A percentile compares a stretch with the other conserved stretches of the same genome.
Evolutionary conservation across 805 yeast genomes (phyloP).

Genomic region (Saccharomycopsis fibuligera): DNA sequence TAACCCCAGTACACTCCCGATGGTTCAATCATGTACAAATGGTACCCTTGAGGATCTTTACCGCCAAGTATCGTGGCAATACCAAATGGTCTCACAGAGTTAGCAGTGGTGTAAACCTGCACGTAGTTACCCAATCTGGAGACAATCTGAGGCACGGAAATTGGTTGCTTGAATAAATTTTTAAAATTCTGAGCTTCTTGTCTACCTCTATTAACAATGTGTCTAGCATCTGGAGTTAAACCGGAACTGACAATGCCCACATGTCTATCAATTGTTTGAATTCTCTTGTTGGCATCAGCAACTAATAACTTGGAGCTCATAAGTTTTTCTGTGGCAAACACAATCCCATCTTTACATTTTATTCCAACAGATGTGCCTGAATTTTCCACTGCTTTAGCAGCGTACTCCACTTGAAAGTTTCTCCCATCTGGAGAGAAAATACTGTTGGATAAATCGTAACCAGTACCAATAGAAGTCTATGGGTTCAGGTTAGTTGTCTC

Average conservation of each 20-base stretch:
- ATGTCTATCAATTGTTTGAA: slow-evolving; percentile 90
- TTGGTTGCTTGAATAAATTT: slow-evolving; percentile 65
- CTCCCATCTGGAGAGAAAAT: slow-evolving; percentile 87
- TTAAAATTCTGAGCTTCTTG: slow-evolving; percentile 83
- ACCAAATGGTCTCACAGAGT: slow-evolving; percentile 97
- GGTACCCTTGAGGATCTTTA: slow-evolving; percentile 83
- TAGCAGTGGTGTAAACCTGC: slow-evolving; percentile 92
- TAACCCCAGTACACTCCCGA: slow-evolving; percentile 98
- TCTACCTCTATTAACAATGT: slow-evolving; percentile 84
- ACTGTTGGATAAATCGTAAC: slow-evolving; percentile 95
- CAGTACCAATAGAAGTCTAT: slow-evolving; percentile 94
- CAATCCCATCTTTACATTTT: slow-evolving; percentile 86
- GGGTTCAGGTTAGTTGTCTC: too few relatives aligned
- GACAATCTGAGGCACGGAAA: slow-evolving; percentile 75
- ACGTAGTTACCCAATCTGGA: slow-evolving; percentile 86
- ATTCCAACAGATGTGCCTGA: not conserved
- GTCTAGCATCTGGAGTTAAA: slow-evolving; percentile 93
- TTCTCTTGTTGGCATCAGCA: slow-evolving; percentile 82
- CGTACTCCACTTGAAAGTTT: slow-evolving; percentile 97
- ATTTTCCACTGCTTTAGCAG: slow-evolving; percentile 35
- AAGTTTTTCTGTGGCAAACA: slow-evolving; percentile 95
- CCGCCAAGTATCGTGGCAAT: slow-evolving; percentile 91
- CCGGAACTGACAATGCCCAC: slow-evolving; percentile 95
- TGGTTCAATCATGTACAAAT: slow-evolving; percentile 95
- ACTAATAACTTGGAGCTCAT: slow-evolving; percentile 80